Evolutionary conservation across 306 rosid genomes (phyloP), one percentile per base, ranked within the genome.

Genomic region (Casuarina cunninghamiana): DNA sequence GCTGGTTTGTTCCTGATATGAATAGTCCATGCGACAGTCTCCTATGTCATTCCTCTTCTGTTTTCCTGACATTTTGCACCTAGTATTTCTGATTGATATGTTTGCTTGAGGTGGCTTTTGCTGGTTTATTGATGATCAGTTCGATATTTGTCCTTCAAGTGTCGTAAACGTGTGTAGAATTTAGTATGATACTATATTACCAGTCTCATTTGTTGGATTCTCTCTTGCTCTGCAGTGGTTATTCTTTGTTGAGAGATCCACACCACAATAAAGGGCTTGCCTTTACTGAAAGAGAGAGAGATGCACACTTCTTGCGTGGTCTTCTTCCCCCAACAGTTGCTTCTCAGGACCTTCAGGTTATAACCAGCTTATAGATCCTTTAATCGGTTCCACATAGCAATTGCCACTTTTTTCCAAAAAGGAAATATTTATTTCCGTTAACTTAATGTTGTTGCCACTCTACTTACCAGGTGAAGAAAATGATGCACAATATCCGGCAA

Each of bases 251-350:
- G 91, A 85, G 98, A 72, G 97, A 93, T 77, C 98, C 98, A 35
- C 97, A 88, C 66, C 93, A 86, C 79, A 95, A 95, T 87, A 95
- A 95, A 80, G 98, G 97, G 75, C 87, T 95, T 71, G 97, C 97
- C 51, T 95, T 95, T 84, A 89, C 88, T n/a, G 97, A 91, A 53
- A 81, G 77, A 85, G 98, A 95, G 92, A 88, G 98, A 80, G 98
- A 93, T 17, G 93, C 97, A 12, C 98, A 95, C 75, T 92, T 86
- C 85, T 86, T 95, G 88, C 93, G 93, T 54, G 98, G 98, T 46
- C 96, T 95, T 78, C 96, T 95, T 21, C 98, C 98, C 75, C 98
- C 98, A 2, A 53, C 88, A 2, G 82, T 91, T 74, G 78, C 82
- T 71, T 76, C 93, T 78, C 98, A 95, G 55, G 93, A 92, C 15